Conservation (phyloP, 768 basidiomycete species). For the Lyophyllum decastes region DNA sequence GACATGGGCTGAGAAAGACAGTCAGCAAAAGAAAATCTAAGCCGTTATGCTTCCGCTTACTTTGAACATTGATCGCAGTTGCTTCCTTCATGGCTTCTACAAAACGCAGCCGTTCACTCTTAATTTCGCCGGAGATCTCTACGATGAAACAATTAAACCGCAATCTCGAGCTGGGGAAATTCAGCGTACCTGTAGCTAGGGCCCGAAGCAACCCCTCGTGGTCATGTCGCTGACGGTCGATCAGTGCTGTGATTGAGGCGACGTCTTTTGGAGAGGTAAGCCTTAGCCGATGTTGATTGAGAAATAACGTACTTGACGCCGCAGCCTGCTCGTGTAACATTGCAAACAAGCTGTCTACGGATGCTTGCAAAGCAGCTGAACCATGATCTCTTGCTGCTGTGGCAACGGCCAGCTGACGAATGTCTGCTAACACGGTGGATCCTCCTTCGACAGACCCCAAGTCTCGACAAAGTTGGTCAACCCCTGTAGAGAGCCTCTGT, state of each 20-base stretch:
- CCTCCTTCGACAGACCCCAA: constrained; percentile 38
- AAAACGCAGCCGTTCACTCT: constrained; percentile 82
- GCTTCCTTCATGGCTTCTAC: constrained; percentile 97
- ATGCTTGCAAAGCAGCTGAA: constrained; percentile 37
- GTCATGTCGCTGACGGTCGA: constrained; percentile 71
- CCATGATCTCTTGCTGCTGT: constrained; percentile 36
- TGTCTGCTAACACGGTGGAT: constrained; percentile 33
- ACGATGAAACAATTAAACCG: not conserved
- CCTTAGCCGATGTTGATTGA: too few species aligned
- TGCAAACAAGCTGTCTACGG: constrained; percentile 38
- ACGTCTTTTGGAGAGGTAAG: too few species aligned
- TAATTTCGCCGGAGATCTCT: constrained; percentile 85
- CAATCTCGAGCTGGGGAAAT: not conserved
- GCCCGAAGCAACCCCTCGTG: constrained; percentile 71
- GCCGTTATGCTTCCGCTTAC: constrained; percentile 35
- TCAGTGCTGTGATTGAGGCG: constrained; percentile 48
- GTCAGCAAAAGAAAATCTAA: not conserved
- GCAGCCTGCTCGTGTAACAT: constrained; percentile 24
- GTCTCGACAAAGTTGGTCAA: constrained; percentile 60
- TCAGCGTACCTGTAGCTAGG: constrained; percentile 57
- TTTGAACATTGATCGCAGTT: constrained; percentile 83
- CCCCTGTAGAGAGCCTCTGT: constrained; percentile 55
- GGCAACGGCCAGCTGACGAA: constrained; percentile 35
- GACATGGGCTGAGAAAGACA: constrained; percentile 61
- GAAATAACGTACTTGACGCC: constrained; percentile 16